Evolutionary conservation across 116 monocot species (phyloP), one percentile per base, ranked within the genome.

Genomic region (Iris pallida): DNA sequence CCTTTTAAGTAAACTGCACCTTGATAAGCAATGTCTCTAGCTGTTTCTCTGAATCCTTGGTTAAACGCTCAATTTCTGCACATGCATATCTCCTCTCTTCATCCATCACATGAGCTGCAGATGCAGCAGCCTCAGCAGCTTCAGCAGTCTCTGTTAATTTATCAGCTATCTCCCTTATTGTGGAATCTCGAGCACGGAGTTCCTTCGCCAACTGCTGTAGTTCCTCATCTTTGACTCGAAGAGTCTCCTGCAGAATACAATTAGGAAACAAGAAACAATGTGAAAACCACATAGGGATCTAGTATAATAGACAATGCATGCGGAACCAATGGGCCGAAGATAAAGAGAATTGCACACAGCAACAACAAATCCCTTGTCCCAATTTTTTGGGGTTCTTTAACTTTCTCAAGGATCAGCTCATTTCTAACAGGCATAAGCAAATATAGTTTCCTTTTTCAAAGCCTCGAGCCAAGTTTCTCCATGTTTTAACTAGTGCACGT

Each of bases 191-290:
- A 44, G 88, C 84, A 66, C 99, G 90, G 17, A 99, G 64, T 45
- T 88, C 88, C 71, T 86, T 85, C 7, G 90, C 81, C 71, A 99
- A 63, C 30, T 90, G 90, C 5, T 84, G 86, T 42, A 99, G 61
- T 68, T 99, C 99, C 61, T 99, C 99, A 70, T 99, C 98, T 83
- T 99, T 99, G 62, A 99, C 99, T 55, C 88, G 69, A 62, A 99
- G 78, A 53, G 99, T 99, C 74, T 93, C 99, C 99, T 99, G 63
- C 64, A 65, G 9, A 74, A 69, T 9, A 55, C 45, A 75, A 45
- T 17, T 19, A 20, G 13, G 55, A 42, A 59, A 45, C 7, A 53
- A 15, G 10, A 80, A n/a, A 45, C 49, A 14, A 66, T 1, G 3
- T 30, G 30, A 30, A 30, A 30, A 30, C 30, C 30, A 30, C 30